Evolutionary conservation across 2,329 filamentous ascomycete genomes (phyloP).

Genomic region (Fusarium fujikuroi): DNA sequence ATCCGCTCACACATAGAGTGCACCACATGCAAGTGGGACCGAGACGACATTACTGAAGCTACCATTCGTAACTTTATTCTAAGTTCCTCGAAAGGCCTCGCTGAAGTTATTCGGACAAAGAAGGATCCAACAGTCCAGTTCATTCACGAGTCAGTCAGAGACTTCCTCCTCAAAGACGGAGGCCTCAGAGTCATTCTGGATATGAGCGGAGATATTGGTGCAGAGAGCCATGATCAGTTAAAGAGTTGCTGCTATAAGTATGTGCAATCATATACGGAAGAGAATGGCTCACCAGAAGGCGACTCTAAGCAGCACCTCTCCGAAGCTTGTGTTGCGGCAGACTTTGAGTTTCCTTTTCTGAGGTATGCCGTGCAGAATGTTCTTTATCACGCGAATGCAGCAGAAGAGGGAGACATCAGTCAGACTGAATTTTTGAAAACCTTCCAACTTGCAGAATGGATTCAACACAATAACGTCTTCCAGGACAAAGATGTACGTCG

Average conservation of each 20-base stretch:
- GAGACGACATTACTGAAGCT: slow-evolving; percentile 17
- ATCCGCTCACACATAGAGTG: neutral
- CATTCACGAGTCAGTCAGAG: slow-evolving; percentile 62
- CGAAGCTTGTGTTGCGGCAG: fast-evolving
- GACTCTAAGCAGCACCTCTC: fast-evolving
- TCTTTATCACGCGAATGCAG: slow-evolving; percentile 27
- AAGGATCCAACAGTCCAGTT: slow-evolving; percentile 50
- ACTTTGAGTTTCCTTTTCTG: slow-evolving; percentile 10
- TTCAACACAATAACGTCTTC: neutral
- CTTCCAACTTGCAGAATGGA: slow-evolving; percentile 4
- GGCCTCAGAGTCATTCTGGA: slow-evolving; percentile 39
- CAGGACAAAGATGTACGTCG: neutral
- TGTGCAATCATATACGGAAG: neutral
- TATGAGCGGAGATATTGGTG: fast-evolving
- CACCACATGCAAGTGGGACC: slow-evolving; percentile 28
- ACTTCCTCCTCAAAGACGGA: slow-evolving; percentile 55
- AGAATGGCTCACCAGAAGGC: fast-evolving
- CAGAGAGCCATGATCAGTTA: slow-evolving; percentile 10
- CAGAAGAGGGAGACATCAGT: neutral
- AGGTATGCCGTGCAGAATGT: slow-evolving; percentile 18
- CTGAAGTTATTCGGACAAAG: slow-evolving; percentile 49
- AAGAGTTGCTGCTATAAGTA: slow-evolving; percentile 11
- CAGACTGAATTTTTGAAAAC: neutral
- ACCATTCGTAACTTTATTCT: slow-evolving; percentile 51
- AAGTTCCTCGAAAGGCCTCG: slow-evolving; percentile 58